Percentiles rank a stretch among this genome's conserved stretches.
These are phyloP conservation scores for Hansenula lynferdii DNA, from an alignment of 1,139 yeast species.

Conservation along the genomic window DNA sequence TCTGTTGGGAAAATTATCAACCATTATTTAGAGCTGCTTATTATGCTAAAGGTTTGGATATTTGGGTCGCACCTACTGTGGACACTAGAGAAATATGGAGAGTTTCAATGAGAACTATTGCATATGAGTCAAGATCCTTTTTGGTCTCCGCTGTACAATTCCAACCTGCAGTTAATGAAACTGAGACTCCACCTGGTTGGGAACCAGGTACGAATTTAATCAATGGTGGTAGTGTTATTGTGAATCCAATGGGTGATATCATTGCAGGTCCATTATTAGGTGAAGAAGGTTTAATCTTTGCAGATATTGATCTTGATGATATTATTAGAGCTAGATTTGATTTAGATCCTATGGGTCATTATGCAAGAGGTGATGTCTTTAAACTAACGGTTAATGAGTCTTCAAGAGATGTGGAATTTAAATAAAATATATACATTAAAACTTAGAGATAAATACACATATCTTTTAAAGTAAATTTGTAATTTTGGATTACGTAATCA, in stretches of 20 bases:
- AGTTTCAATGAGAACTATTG: conserved; percentile 31
- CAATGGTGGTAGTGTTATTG: conserved; percentile 35
- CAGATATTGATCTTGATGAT: conserved; percentile 31
- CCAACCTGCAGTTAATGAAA: conserved; percentile 9
- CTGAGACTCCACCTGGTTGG: conserved; percentile 9
- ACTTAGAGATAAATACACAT: too few species aligned
- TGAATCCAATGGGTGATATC: conserved; percentile 35
- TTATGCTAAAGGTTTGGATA: conserved; percentile 33
- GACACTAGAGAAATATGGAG: conserved; percentile 34
- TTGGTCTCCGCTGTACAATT: conserved; percentile 31
- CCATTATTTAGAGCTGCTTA: conserved; percentile 33
- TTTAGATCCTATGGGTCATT: conserved; percentile 35
- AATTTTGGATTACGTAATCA: not conserved
- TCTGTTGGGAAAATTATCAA: conserved; percentile 36
- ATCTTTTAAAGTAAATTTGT: too few species aligned
- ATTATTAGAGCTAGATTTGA: conserved; percentile 33
- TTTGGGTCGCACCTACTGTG: conserved; percentile 39
- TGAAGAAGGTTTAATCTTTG: conserved; percentile 31
- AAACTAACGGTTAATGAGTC: conserved; percentile 31
- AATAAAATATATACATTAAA: too few species aligned
- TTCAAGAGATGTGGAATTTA: conserved; percentile 6
- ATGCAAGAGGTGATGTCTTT: conserved; percentile 35
- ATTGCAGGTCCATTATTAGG: conserved; percentile 37
- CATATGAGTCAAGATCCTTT: conserved; percentile 31
- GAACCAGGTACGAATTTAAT: conserved; percentile 22